phyloP scores from a whole-genome alignment of 202 grass and related monocot species.

The Setaria viridis region DNA sequence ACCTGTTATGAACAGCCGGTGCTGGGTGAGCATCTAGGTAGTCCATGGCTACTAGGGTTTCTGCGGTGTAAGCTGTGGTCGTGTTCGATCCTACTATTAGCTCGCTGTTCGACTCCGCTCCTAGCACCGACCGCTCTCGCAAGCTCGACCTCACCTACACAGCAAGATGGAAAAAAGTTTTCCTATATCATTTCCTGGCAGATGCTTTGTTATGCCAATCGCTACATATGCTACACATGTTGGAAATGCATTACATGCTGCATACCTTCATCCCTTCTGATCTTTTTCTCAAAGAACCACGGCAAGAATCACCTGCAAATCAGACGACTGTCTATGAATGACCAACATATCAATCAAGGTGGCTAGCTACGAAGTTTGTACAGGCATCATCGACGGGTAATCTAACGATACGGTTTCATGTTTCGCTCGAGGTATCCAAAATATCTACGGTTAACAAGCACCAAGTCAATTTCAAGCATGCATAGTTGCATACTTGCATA shows the following conservation, averaged over 20 bases:
- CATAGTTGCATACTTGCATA: background rate
- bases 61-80: conserved; percentile 30
- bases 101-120: conserved; percentile 49
- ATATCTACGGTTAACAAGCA: background rate
- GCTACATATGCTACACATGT: background rate
- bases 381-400: background rate
- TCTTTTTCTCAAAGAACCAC: conserved; percentile 38
- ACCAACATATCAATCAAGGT: background rate
- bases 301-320: conserved; percentile 58
- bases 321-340: conserved; percentile 43
- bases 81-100: conserved; percentile 48
- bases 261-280: conserved; percentile 37
- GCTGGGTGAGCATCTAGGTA: conserved; percentile 69
- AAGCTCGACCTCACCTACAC: conserved; percentile 54
- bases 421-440: conserved; percentile 8
- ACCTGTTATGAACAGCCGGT: conserved; percentile 80
- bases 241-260: conserved; percentile 17
- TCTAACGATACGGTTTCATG: background rate
- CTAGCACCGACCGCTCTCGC: conserved; percentile 47
- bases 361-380: background rate
- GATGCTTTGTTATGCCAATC: background rate
- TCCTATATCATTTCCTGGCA: background rate
- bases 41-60: conserved; percentile 74
- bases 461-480: background rate
- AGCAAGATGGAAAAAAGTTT: conserved; percentile 17